Evolutionary conservation across 176 grass and related monocot genomes (phyloP).

Genomic region (Thalia dealbata): DNA sequence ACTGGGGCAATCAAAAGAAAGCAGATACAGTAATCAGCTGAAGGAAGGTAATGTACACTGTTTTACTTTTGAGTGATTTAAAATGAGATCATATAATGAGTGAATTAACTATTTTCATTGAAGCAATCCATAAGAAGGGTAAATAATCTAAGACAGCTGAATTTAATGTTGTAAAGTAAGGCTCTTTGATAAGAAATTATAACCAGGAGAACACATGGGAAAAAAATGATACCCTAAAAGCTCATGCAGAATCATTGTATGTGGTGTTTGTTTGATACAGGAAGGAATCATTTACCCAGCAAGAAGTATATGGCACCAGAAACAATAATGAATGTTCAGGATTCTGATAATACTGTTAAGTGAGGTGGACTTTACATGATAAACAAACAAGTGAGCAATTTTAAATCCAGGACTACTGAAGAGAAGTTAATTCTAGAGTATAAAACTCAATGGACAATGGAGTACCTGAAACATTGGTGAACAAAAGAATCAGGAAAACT

Average conservation of each 20-base stretch:
- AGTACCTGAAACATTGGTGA: slow-evolving; percentile 59
- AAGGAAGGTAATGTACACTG: background rate
- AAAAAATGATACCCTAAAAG: background rate
- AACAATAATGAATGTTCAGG: background rate
- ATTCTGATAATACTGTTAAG: background rate
- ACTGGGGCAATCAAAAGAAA: background rate
- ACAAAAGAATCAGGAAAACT: slow-evolving; percentile 38
- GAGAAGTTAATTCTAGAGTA: background rate
- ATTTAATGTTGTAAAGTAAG: background rate
- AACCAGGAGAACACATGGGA: background rate
- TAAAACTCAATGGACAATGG: background rate
- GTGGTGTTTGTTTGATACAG: background rate
- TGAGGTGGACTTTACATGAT: background rate
- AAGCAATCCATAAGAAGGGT: background rate
- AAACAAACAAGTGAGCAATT: background rate
- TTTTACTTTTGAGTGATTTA: no score
- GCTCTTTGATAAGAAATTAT: background rate
- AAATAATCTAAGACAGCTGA: background rate
- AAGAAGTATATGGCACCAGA: background rate
- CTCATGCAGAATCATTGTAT: no score
- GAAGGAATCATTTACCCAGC: background rate
- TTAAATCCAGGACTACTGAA: background rate
- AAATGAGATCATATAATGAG: background rate
- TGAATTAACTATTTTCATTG: background rate
- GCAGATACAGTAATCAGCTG: background rate